Conservation (phyloP, 2,329 filamentous ascomycete species). For the Nakataea oryzae region DNA sequence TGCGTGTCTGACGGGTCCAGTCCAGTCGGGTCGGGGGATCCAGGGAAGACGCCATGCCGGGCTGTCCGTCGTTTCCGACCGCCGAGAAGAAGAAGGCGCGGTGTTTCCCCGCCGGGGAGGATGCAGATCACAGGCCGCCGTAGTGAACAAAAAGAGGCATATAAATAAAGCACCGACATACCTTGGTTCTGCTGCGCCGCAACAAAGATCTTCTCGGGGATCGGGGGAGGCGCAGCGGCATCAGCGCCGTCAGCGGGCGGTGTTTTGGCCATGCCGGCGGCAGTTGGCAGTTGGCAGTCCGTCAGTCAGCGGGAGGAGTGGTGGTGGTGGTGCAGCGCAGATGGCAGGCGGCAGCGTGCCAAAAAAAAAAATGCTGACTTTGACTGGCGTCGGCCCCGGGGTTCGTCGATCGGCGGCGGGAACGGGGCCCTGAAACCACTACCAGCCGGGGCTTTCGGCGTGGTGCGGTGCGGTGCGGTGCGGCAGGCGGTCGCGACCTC, state of each 20-base stretch:
- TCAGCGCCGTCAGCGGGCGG: background rate
- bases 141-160: background rate
- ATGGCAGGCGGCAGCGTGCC: background rate
- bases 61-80: too few species aligned
- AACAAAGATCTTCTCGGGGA: background rate
- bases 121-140: background rate
- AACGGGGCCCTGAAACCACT: background rate
- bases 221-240: background rate
- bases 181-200: background rate
- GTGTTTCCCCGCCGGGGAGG: background rate
- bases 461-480: background rate
- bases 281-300: background rate
- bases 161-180: background rate
- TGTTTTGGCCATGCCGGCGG: background rate
- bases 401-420: background rate
- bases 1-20: background rate
- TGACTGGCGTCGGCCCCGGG: too few species aligned
- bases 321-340: background rate
- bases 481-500: background rate
- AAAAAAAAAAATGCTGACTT: too few species aligned
- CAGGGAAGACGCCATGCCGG: too few species aligned
- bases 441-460: background rate
- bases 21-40: too few species aligned
- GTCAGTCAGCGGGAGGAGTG: background rate
- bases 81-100: background rate